Evolutionary conservation across 1,284 basidiomycete species (phyloP), one percentile per base, ranked within the genome.

Genomic region (Puccinia triticina): DNA sequence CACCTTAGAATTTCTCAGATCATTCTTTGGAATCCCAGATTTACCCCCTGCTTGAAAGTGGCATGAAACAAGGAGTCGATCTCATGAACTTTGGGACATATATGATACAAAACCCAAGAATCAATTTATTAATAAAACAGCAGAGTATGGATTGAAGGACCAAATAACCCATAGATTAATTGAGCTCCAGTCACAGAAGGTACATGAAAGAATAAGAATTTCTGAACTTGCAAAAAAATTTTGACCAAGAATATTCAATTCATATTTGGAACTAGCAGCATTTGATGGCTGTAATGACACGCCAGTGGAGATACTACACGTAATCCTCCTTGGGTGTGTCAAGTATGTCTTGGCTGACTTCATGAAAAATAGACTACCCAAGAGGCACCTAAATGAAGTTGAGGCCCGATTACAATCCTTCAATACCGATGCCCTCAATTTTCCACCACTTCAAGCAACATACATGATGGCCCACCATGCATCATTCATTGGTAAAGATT

Each of bases 401-500:
- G 71, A 73, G 16, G 71, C 26, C 5, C 0, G 26, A 8, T 55
- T 48, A 29, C 0, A n/a, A 1, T 48, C 71, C 4, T 73, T 88
- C 23, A 84, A 87, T 55, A 78, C 85, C 0, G 46, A 83, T 16
- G 87, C 85, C 0, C 85, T 88, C 0, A 85, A 84, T 12, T 83
- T 86, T 0, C 84, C 85, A 12, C 73, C 74, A 1, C 79, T 85
- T 4, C 43, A 67, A 2, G 87, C 87, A 0, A 66, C 84, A 0
- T 87, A 86, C 21, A 83, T 87, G 0, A 86, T 88, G 0, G 75
- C 85, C 5, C 87, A 87, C 83, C 84, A 85, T 0, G 84, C 84
- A 3, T 88, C 88, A 0, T 82, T 88, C 0, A 85, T 85, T n/a
- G 88, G 88, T 0, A 83, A 85, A 1, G 87, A 89, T 80, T 88